phyloP scores from a whole-genome alignment of 2,329 filamentous ascomycete genomes.

The Talaromyces atroroseus region DNA sequence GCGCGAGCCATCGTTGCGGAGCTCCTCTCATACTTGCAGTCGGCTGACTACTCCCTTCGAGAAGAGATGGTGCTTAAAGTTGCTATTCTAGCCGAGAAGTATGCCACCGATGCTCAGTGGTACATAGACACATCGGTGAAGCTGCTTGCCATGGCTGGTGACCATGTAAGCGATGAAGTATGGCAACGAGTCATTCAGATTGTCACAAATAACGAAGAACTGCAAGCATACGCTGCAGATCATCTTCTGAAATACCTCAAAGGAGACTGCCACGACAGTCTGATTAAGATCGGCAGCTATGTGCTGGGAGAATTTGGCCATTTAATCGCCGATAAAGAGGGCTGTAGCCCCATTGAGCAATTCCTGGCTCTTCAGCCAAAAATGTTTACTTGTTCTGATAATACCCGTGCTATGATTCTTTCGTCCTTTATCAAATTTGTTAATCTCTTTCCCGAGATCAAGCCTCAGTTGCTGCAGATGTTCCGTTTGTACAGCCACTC shows the following conservation, averaged over 20 bases:
- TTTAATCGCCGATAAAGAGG: constrained; percentile 83
- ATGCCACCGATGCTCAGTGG: constrained; percentile 97
- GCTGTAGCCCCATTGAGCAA: constrained; percentile 94
- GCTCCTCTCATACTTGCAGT: constrained; percentile 88
- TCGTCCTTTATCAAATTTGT: constrained; percentile 97
- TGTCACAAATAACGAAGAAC: constrained; percentile 96
- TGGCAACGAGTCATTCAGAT: constrained; percentile 99
- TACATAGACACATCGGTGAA: constrained; percentile 96
- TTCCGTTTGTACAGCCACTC: constrained; percentile 93
- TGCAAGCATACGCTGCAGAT: constrained; percentile 93
- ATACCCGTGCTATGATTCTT: constrained; percentile 86
- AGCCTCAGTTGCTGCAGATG: constrained; percentile 83
- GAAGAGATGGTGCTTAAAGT: constrained; percentile 99
- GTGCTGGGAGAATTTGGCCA: constrained; percentile 96
- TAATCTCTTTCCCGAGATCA: constrained; percentile 97
- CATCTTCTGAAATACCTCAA: constrained; percentile 91
- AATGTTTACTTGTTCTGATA: constrained; percentile 79
- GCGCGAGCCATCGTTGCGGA: constrained; percentile 89
- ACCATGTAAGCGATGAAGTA: constrained; percentile 97
- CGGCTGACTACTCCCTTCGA: constrained; percentile 92
- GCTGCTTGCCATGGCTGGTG: constrained; percentile 91
- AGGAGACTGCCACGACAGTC: constrained; percentile 87
- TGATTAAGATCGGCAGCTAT: constrained; percentile 97
- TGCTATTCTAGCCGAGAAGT: constrained; percentile 96
- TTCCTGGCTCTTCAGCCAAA: constrained; percentile 89